phyloP scores from a whole-genome alignment of 2,329 filamentous ascomycete species.

The Aspergillus sp. region DNA sequence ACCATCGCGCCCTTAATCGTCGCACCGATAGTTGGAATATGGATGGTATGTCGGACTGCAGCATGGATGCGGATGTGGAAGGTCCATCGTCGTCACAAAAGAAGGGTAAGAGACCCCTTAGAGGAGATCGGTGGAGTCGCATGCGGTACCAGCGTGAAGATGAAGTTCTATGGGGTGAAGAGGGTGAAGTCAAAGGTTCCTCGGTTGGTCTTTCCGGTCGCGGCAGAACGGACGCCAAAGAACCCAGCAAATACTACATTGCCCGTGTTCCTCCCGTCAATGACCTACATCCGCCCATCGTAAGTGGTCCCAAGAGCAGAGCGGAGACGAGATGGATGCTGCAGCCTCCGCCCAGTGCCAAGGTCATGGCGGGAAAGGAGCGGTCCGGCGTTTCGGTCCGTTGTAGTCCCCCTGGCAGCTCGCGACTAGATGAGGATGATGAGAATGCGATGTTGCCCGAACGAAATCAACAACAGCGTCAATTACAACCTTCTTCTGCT shows the following conservation, averaged over 20 bases:
- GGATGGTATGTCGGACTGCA: conserved; percentile 32
- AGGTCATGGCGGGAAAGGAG: conserved; percentile 83
- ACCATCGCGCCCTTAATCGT: conserved; percentile 40
- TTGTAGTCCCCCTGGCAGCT: conserved; percentile 12
- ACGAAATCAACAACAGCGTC: conserved; percentile 3
- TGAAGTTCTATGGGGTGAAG: conserved; percentile 75
- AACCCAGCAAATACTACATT: conserved; percentile 53
- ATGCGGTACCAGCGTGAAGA: conserved; percentile 80
- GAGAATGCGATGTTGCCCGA: conserved; percentile 1
- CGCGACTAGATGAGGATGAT: conserved; percentile 8
- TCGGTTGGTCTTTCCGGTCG: conserved; percentile 44
- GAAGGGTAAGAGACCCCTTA: conserved; percentile 41
- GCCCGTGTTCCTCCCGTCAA: conserved; percentile 67
- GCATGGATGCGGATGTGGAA: conserved; percentile 31
- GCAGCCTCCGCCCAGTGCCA: conserved; percentile 81
- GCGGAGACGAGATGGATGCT: conserved; percentile 84
- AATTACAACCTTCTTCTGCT: background rate
- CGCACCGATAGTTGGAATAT: conserved; percentile 54
- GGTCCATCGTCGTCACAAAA: conserved; percentile 22
- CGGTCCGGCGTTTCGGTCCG: conserved; percentile 16
- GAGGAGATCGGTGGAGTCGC: conserved; percentile 63
- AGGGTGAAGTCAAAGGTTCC: conserved; percentile 46
- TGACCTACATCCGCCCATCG: conserved; percentile 77
- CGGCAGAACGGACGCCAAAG: conserved; percentile 28
- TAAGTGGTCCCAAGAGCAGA: conserved; percentile 63